Conservation (phyloP, 2,329 filamentous ascomycete species). For the Paraconiothyrium brasiliense region DNA sequence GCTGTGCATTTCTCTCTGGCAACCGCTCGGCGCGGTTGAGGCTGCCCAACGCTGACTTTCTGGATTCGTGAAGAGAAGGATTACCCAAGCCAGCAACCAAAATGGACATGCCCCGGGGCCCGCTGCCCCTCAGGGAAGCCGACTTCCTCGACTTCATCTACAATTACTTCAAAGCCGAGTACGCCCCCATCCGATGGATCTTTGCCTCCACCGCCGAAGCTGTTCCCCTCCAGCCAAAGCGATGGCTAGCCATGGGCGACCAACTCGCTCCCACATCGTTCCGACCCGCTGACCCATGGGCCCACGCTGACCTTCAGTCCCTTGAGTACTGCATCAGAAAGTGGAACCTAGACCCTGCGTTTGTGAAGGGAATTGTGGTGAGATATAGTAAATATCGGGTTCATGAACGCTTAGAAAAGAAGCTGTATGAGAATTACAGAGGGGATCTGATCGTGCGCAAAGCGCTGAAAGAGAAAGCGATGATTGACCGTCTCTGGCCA, state of each 20-base stretch:
- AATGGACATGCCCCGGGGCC: constrained; percentile 47
- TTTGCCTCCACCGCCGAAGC: constrained; percentile 46
- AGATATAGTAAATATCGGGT: constrained; percentile 47
- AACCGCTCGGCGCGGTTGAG: background rate
- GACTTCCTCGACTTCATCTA: constrained; percentile 48
- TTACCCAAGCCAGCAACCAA: background rate
- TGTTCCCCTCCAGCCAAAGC: constrained; percentile 37
- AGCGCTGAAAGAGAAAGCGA: constrained; percentile 49
- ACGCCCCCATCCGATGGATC: constrained; percentile 47
- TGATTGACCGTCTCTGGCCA: constrained; percentile 49
- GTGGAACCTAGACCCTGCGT: constrained; percentile 43
- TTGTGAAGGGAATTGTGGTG: constrained; percentile 44
- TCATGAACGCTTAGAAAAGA: constrained; percentile 50
- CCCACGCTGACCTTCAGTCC: constrained; percentile 48
- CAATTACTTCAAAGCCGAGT: constrained; percentile 52
- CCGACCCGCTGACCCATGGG: constrained; percentile 48
- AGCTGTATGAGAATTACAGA: constrained; percentile 43
- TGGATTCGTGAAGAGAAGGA: background rate
- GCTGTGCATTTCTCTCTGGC: background rate
- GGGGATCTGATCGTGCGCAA: constrained; percentile 50
- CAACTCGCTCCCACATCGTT: constrained; percentile 40
- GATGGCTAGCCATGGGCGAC: constrained; percentile 48
- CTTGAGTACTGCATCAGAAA: constrained; percentile 44
- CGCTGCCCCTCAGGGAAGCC: constrained; percentile 41
- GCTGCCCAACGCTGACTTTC: background rate